Evolutionary conservation across 495 filamentous ascomycete species (phyloP).

Genomic region (Sphaerosporella brunnea): DNA sequence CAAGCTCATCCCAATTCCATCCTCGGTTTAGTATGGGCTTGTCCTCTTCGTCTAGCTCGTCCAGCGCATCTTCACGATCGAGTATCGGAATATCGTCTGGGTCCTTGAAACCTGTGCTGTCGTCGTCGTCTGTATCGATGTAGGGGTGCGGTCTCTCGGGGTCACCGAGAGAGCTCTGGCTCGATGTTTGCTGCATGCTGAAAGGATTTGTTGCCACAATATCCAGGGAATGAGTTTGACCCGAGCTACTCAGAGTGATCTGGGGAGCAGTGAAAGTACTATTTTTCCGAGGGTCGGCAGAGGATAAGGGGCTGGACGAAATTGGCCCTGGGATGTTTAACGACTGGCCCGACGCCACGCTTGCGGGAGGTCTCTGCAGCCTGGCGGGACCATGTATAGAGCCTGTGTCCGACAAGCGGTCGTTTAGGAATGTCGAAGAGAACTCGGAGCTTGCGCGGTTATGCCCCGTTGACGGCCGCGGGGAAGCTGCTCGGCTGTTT

Average conservation of each 20-base stretch:
- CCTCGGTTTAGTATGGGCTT: constrained; percentile 37
- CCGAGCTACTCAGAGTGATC: constrained; percentile 1
- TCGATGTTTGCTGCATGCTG: constrained; percentile 21
- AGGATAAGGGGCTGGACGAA: not conserved
- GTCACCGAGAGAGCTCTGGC: constrained; percentile 14
- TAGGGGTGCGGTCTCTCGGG: constrained; percentile 32
- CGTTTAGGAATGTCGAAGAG: constrained; percentile 28
- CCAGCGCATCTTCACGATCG: constrained; percentile 31
- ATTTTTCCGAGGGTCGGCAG: not conserved
- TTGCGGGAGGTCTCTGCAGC: not conserved
- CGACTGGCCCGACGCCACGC: not conserved
- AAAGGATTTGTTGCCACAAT: constrained; percentile 22
- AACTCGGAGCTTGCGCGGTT: constrained; percentile 50
- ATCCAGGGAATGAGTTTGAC: constrained; percentile 19
- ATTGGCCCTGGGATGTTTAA: not conserved
- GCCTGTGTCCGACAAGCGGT: constrained; percentile 7
- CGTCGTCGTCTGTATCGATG: constrained; percentile 42
- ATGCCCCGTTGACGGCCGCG: constrained; percentile 32
- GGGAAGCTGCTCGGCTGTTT: constrained; percentile 22
- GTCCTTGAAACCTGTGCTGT: constrained; percentile 34
- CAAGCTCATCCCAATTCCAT: constrained; percentile 67
- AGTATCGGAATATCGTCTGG: constrained; percentile 45
- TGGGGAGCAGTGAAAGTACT: not conserved
- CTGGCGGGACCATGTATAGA: constrained; percentile 4
- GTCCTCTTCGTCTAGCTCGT: constrained; percentile 19